Base-by-base conservation (phyloP, 2,329 filamentous ascomycete species). In the Exophiala aquamarina region DNA sequence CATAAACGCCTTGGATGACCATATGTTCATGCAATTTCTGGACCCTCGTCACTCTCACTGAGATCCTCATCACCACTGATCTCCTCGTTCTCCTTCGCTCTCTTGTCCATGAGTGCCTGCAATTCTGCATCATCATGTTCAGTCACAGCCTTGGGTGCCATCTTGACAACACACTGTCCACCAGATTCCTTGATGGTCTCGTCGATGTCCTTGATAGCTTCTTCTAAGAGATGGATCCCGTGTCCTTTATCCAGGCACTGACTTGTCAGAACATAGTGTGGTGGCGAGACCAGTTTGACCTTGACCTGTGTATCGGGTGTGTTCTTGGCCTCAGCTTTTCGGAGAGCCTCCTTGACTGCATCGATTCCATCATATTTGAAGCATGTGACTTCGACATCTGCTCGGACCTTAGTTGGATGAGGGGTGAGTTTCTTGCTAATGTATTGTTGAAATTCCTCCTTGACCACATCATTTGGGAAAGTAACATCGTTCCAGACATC, bases 131-230 rank as follows among this genome's bases (percentile, higher is more conserved):
- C 93, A 63, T 98, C 94, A 69, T 90, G 94, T 79, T 97, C 94
- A 1, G 93, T 98, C 54, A 98, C 93, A 3, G 94, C 93, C 83
- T 97, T 97, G 59, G 93, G 93, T 63, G 93, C 91, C 93, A 98
- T 98, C 83, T 94, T 95, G 61, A 96, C 86, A 34, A 85, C 80
- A 64, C 92, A 86, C 65, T 82, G 83, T 52, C 93, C 93, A 44
- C 87, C 87, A 1, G 87, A 81, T 36, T 71, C 76, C 66, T 84
- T 82, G 66, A 98, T 98, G 69, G 79, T 90, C 64, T 75, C 79
- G 61, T 86, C 81, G 62, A 98, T 91, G 61, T 91, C 88, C 63
- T 87, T 78, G 61, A 98, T 98, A 14, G 93, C 89, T 64, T 89
- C 85, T 70, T 95, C 89, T 59, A 98, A 75, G 54, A 86, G 82